These are phyloP conservation scores for Penicillium paneum DNA, from an alignment of 2,329 filamentous ascomycete genomes.

Conservation along the genomic window DNA sequence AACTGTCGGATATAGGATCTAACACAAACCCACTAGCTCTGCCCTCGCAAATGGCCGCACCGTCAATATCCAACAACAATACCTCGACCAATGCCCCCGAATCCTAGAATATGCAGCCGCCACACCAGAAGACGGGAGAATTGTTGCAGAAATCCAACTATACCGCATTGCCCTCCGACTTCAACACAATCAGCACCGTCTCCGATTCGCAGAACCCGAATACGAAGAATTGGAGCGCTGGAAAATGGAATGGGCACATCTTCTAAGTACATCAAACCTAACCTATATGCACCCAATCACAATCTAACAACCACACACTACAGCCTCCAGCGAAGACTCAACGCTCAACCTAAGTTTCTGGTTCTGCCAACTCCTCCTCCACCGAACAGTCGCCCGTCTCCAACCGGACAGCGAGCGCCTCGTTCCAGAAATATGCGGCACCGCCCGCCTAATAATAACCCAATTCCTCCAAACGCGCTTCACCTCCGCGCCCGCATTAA, in stretches of 20 bases:
- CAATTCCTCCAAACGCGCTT: conserved; percentile 31
- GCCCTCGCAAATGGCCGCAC: conserved; percentile 33
- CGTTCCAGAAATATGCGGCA: conserved; percentile 28
- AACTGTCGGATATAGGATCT: not conserved
- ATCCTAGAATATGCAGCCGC: conserved; percentile 32
- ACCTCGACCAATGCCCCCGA: conserved; percentile 31
- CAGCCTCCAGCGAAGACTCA: conserved; percentile 29
- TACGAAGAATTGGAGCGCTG: conserved; percentile 36
- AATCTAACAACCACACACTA: not conserved
- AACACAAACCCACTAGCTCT: conserved; percentile 20
- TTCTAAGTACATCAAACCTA: conserved; percentile 24
- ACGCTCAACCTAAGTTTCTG: conserved; percentile 34
- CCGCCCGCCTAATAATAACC: conserved; percentile 31
- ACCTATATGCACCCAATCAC: not conserved
- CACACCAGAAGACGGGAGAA: conserved; percentile 29
- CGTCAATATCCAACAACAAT: conserved; percentile 29
- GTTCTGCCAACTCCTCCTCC: conserved; percentile 37
- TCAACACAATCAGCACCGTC: conserved; percentile 25
- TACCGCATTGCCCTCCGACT: conserved; percentile 31
- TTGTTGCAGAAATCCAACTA: conserved; percentile 34
- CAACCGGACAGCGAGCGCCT: conserved; percentile 28
- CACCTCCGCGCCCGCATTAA: conserved; percentile 30
- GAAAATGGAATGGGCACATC: conserved; percentile 36
- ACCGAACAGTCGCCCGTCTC: conserved; percentile 29
- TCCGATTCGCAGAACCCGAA: conserved; percentile 27